These are phyloP conservation scores for Hygrophorus pudorinus DNA, from an alignment of 768 basidiomycete genomes.

Conservation along the genomic window DNA sequence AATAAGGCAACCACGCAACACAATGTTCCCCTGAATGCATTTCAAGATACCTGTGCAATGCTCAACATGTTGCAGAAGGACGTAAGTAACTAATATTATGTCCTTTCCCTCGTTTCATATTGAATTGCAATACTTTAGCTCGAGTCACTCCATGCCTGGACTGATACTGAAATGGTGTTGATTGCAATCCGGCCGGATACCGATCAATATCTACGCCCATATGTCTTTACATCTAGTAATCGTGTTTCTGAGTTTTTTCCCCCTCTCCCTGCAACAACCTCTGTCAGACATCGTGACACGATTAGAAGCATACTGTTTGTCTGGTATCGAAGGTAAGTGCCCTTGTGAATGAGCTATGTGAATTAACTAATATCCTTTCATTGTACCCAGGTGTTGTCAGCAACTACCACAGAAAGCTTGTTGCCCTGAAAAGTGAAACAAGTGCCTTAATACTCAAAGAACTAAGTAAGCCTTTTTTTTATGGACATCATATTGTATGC, in stretches of 20 bases:
- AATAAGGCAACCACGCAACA: constrained; percentile 2
- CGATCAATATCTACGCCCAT: constrained; percentile 1
- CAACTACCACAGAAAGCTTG: not conserved
- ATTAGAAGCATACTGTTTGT: constrained; percentile 7
- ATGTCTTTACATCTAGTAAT: constrained; percentile 2
- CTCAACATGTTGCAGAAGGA: constrained; percentile 4
- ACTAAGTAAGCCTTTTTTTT: constrained; percentile 2
- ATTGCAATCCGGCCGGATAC: not conserved
- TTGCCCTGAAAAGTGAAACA: not conserved
- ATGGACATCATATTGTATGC: not conserved
- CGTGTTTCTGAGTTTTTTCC: constrained; percentile 3
- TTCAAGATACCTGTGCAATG: constrained; percentile 3
- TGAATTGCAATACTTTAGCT: constrained; percentile 1
- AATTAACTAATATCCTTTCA: not conserved
- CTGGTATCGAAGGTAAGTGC: constrained; percentile 7
- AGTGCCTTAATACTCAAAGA: not conserved
- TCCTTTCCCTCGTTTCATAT: too few relatives aligned
- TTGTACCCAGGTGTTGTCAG: not conserved
- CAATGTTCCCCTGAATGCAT: not conserved
- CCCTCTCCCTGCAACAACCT: constrained; percentile 1
- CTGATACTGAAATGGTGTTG: constrained; percentile 4
- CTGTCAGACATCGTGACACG: not conserved
- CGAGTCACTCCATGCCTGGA: constrained; percentile 1
- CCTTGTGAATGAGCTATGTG: not conserved
- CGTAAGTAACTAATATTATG: not conserved